phyloP scores from a whole-genome alignment of 2,329 filamentous ascomycete species.

The Aspergillus fumigatiaffinis region DNA sequence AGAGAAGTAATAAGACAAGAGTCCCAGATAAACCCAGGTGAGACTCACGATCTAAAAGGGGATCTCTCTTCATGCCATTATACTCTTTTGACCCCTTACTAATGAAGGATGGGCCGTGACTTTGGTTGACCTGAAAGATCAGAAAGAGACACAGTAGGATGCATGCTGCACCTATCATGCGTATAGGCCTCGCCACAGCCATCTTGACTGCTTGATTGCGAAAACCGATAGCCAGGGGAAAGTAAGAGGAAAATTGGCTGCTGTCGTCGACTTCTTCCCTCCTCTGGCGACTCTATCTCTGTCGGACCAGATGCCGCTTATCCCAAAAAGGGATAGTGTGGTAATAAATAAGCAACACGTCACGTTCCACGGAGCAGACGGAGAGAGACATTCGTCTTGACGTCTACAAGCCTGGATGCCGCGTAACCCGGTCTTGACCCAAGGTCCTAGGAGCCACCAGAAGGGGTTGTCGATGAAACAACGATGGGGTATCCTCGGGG shows the following conservation, averaged over 20 bases:
- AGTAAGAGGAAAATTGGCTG: slow-evolving; percentile 5
- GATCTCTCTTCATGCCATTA: slow-evolving; percentile 69
- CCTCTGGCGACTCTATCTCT: not conserved
- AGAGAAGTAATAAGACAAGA: not conserved
- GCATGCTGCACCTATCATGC: slow-evolving; percentile 69
- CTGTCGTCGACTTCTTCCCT: not conserved
- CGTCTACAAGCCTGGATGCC: not conserved
- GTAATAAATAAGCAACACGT: slow-evolving; percentile 10
- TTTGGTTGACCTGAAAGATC: slow-evolving; percentile 68
- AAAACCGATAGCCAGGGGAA: slow-evolving; percentile 5
- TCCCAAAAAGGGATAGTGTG: slow-evolving; percentile 23
- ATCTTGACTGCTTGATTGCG: slow-evolving; percentile 47
- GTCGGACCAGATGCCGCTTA: slow-evolving; percentile 16
- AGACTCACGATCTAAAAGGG: slow-evolving; percentile 76
- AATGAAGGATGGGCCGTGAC: slow-evolving; percentile 36
- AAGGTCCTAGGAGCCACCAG: not conserved
- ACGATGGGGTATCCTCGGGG: not conserved
- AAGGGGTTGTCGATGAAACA: not conserved
- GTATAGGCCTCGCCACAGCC: slow-evolving; percentile 81
- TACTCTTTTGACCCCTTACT: slow-evolving; percentile 43
- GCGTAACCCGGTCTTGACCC: slow-evolving; percentile 6
- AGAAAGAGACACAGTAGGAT: slow-evolving; percentile 74
- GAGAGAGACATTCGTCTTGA: not conserved
- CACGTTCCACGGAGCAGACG: not conserved
- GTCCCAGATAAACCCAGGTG: slow-evolving; percentile 3